Base-by-base conservation (phyloP, 192 early-diverging fungal species). In the Entophlyctis helioformis region DNA sequence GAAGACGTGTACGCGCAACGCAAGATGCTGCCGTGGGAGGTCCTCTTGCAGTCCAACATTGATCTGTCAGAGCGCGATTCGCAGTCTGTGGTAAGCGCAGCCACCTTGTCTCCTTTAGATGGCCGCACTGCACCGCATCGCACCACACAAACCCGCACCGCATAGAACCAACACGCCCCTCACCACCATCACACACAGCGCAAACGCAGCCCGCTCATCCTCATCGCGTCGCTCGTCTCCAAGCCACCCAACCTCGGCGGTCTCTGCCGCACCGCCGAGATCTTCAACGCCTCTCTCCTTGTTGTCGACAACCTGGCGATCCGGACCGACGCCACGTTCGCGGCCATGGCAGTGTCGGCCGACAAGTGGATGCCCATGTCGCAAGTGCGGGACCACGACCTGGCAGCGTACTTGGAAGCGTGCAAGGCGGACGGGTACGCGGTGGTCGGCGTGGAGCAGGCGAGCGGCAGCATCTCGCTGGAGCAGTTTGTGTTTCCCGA, bases 21-120 rank as follows among this genome's bases (percentile, higher is more conserved):
- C 21, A 80, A 80, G 49, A 80, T 80, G 39, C 54, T 70, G 40
- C 76, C 77, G 25, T 80, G 77, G 77, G 71, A 79, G 50, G 60
- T 55, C 38, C 51, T 69, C 64, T 36, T 77, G 21, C 45, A 63
- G 35, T 64, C 52, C n/a, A 69, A 74, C 35, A 56, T 71, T 16
- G 71, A 74, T 35, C 52, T 75, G 46, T 66, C 63, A 13, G 19
- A 8, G 7, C 29, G 11, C 11, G 29, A 31, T 31, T 4, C 29
- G 11, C 29, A 31, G 29, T 31, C 11, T 31, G 29, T 4, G 29
- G 6, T 11, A 11, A 11, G 11, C 4, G 29, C 6, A 31, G 29
- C 6, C 29, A 4, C 11, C 29, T 31, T 4, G 4, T 31, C 29
- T 11, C 29, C 4, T 11, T 8, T 31, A 11, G 6, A n/a, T n/a